phyloP scores from a whole-genome alignment of 768 basidiomycete genomes.

The Trametopsis cervina region DNA sequence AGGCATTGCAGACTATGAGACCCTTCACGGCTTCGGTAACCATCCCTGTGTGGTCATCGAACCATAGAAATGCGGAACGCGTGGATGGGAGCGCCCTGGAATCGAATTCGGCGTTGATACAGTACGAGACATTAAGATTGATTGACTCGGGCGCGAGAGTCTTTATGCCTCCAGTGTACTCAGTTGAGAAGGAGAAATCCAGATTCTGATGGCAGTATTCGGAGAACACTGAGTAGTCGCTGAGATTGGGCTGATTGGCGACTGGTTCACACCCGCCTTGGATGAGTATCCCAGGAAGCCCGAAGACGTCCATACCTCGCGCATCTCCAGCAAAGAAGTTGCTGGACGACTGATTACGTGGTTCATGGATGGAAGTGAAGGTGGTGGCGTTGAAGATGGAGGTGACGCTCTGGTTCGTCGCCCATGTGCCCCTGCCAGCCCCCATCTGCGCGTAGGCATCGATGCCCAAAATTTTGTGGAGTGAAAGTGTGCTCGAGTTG shows the following conservation, averaged over 20 bases:
- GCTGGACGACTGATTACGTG: background rate
- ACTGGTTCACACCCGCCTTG: conserved; percentile 12
- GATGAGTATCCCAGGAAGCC: conserved; percentile 17
- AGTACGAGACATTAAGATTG: conserved; percentile 1
- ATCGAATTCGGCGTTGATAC: conserved; percentile 7
- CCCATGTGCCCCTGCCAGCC: conserved; percentile 14
- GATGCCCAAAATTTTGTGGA: conserved; percentile 5
- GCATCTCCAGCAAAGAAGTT: conserved; percentile 16
- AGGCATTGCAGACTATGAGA: conserved; percentile 11
- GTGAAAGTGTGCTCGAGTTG: conserved; percentile 8
- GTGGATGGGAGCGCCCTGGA: background rate
- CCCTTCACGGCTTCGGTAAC: background rate
- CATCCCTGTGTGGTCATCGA: conserved; percentile 1
- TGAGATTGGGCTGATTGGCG: background rate
- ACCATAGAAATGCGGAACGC: conserved; percentile 1
- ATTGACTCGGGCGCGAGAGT: background rate
- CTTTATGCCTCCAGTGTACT: background rate
- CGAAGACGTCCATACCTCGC: conserved; percentile 4
- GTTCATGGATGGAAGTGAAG: conserved; percentile 9
- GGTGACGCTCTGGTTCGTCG: conserved; percentile 10
- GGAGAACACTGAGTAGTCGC: background rate
- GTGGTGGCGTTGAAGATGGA: conserved; percentile 14
- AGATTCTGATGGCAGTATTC: too few relatives aligned
- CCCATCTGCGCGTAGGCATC: conserved; percentile 15
- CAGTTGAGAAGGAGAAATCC: too few relatives aligned